A percentile compares a stretch with the other conserved stretches of the same genome.
Conservation (phyloP, 2,329 filamentous ascomycete species). For the Bipolaris victoriae region DNA sequence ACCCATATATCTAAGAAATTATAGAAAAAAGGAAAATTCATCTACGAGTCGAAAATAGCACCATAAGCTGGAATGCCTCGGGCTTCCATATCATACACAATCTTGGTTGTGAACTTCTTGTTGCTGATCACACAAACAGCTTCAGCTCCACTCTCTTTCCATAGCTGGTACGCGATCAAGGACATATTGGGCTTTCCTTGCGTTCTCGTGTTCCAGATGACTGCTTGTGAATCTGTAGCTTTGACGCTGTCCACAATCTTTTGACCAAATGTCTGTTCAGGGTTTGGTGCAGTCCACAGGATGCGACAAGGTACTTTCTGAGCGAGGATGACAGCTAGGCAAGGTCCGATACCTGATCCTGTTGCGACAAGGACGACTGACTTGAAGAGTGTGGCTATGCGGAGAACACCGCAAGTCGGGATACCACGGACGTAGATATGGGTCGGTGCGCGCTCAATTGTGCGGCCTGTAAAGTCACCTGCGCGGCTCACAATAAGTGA, state of each 20-base stretch:
- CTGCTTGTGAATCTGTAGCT: conserved; percentile 64
- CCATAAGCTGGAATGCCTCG: conserved; percentile 73
- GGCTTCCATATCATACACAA: conserved; percentile 73
- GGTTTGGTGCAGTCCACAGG: conserved; percentile 72
- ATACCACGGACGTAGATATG: conserved; percentile 48
- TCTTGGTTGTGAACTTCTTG: conserved; percentile 69
- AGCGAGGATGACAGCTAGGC: conserved; percentile 60
- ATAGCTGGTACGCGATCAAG: conserved; percentile 61
- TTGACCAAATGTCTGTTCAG: conserved; percentile 68
- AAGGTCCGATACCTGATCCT: conserved; percentile 49
- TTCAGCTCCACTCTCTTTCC: conserved; percentile 62
- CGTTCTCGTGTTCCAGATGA: conserved; percentile 71
- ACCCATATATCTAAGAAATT: too few relatives aligned
- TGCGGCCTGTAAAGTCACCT: conserved; percentile 48
- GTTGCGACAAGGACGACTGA: conserved; percentile 48
- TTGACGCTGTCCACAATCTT: conserved; percentile 64
- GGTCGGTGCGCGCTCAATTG: conserved; percentile 39
- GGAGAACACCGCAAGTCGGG: conserved; percentile 45
- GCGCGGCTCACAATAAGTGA: conserved; percentile 47
- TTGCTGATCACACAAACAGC: conserved; percentile 79
- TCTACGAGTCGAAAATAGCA: conserved; percentile 73
- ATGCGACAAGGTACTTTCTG: conserved; percentile 62
- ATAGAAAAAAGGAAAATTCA: neutral
- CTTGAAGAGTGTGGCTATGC: conserved; percentile 45
- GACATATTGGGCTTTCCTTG: conserved; percentile 69